Conservation (phyloP, 306 rosid genomes). For the Begonia peltatifolia region DNA sequence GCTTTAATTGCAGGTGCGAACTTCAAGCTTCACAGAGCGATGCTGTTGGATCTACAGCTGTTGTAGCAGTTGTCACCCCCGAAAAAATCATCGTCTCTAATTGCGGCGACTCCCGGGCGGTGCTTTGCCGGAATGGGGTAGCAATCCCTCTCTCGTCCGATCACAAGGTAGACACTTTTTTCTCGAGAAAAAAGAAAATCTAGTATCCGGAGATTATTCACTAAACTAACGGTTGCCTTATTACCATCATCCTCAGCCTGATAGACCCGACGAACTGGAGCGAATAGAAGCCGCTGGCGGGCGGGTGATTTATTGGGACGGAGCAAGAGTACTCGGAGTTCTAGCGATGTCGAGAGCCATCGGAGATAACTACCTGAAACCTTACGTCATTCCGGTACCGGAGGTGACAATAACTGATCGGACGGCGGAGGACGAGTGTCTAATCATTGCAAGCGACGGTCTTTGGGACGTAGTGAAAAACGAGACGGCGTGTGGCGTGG, state of each 20-base stretch:
- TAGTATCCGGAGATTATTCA: no score
- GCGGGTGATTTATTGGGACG: constrained; percentile 87
- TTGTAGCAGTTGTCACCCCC: constrained; percentile 34
- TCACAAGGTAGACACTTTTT: constrained; percentile 43
- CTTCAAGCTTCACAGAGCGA: constrained; percentile 62
- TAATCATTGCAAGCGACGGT: constrained; percentile 79
- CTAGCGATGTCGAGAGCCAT: constrained; percentile 88
- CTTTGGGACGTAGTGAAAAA: constrained; percentile 87
- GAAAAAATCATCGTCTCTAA: constrained; percentile 61
- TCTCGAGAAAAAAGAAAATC: not conserved
- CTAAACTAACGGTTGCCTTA: no score
- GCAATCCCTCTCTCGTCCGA: constrained; percentile 70
- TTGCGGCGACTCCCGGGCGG: constrained; percentile 93
- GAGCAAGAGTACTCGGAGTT: constrained; percentile 76
- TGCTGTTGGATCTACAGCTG: constrained; percentile 88
- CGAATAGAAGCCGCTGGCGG: constrained; percentile 77
- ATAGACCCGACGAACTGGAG: constrained; percentile 66
- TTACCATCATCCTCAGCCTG: constrained; percentile 37
- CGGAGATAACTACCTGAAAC: constrained; percentile 72
- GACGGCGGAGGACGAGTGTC: constrained; percentile 55
- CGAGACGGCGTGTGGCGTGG: constrained; percentile 76
- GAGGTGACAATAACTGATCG: constrained; percentile 64
- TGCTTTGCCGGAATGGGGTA: constrained; percentile 56
- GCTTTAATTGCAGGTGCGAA: constrained; percentile 30
- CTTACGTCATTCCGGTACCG: constrained; percentile 78